Evolutionary conservation across 2,329 filamentous ascomycete species (phyloP), one percentile per base, ranked within the genome.

Genomic region (Colletotrichum sp.): DNA sequence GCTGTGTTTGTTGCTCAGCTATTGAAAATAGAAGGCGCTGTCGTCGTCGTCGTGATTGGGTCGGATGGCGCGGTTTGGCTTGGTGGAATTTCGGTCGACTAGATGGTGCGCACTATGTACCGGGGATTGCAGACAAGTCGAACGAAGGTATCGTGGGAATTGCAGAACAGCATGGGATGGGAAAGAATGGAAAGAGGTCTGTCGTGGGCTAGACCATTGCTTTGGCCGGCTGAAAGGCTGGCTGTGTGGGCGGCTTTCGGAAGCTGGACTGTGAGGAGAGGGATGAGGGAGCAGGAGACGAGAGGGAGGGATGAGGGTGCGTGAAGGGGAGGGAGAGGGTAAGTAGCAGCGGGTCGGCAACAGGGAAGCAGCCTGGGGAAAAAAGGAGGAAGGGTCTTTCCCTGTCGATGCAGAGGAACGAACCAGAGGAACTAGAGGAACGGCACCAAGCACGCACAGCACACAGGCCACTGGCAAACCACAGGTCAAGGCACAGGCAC

Each of bases 261-360:
- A 59, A 44, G 71, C 34, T 72, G 73, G 70, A 75, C 55, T 49
- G 66, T 32, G 63, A 60, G 34, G 71, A 49, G 67, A 71, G 72
- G 55, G 71, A 65, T 73, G 69, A 75, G 64, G 71, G 71, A 76
- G 75, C n/a, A 67, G 60, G 18, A 49, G 39, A 49, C 39, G 66
- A 75, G 44, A 75, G 75, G 72, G 60, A 71, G 71, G 75, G 75
- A 66, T 68, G 74, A 69, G 70, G 64, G 65, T 72, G 71, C 49
- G 74, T 65, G 74, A 75, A 70, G 60, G 65, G 65, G 65, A 69
- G 71, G 67, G 72, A 63, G 21, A 67, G 72, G 71, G 55, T 62
- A 69, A 49, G 36, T 39, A 65, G 34, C 66, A 59, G 64, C 55
- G 69, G 73, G 73, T 63, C 63, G 30, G 49, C 26, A 66, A 44